Percentiles rank a stretch among this genome's conserved stretches.
Conservation (phyloP, 2,329 filamentous ascomycete species). For the Colletotrichum horii region DNA sequence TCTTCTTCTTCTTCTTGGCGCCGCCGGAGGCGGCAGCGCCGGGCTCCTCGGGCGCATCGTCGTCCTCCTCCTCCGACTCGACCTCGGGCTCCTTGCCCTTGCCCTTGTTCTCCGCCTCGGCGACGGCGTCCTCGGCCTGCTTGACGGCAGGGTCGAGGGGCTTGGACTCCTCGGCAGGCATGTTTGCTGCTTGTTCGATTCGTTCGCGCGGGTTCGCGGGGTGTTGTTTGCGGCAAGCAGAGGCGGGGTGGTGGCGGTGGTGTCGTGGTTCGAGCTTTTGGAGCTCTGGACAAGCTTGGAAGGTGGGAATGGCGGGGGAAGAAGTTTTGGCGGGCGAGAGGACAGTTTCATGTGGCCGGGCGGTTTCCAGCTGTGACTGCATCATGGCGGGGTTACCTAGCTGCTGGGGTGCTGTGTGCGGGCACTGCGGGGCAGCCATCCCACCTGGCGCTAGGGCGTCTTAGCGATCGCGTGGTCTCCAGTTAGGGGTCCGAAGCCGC, state of each 20-base stretch:
- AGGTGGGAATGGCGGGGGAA: constrained; percentile 18
- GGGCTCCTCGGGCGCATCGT: constrained; percentile 42
- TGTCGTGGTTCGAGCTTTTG: constrained; percentile 16
- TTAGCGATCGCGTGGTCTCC: not conserved
- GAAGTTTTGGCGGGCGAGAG: constrained; percentile 19
- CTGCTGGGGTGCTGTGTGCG: not conserved
- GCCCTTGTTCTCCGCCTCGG: constrained; percentile 37
- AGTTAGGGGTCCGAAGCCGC: not conserved
- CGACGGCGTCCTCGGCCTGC: constrained; percentile 46
- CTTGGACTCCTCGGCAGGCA: constrained; percentile 68
- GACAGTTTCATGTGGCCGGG: constrained; percentile 19
- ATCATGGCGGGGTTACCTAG: constrained; percentile 16
- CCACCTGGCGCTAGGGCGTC: not conserved
- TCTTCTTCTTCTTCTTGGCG: constrained; percentile 63
- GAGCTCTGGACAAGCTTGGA: constrained; percentile 19
- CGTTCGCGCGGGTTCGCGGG: not conserved
- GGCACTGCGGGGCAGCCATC: not conserved
- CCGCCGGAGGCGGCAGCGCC: constrained; percentile 37
- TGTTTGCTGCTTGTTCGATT: constrained; percentile 25
- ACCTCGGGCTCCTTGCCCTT: constrained; percentile 51
- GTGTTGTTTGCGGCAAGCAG: not conserved
- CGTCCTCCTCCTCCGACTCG: constrained; percentile 53
- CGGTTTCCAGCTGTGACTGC: constrained; percentile 1
- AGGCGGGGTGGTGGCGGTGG: not conserved
- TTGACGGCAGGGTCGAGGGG: constrained; percentile 58